These are phyloP conservation scores for Chaetomiaceae sp. DNA, from an alignment of 2,329 filamentous ascomycete genomes.

Conservation along the genomic window DNA sequence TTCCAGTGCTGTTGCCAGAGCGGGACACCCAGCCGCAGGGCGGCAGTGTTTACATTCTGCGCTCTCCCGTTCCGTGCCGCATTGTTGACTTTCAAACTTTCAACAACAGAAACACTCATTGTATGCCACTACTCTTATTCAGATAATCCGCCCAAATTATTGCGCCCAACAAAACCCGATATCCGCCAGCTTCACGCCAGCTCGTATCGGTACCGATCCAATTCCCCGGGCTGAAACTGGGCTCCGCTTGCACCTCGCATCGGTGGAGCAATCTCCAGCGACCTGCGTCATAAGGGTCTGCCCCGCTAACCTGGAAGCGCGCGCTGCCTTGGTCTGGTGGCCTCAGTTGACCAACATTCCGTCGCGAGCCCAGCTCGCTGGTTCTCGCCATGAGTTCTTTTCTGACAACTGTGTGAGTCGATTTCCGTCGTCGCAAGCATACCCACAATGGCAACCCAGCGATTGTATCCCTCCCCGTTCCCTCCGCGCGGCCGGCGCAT, in stretches of 20 bases:
- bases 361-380: conserved; percentile 4
- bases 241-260: conserved; percentile 6
- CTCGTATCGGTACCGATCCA: conserved; percentile 16
- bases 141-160: background rate
- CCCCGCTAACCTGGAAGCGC: conserved; percentile 24
- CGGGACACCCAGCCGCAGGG: background rate
- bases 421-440: conserved; percentile 1
- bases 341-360: conserved; percentile 22
- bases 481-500: conserved; percentile 31
- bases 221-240: background rate
- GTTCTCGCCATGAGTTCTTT: conserved; percentile 62
- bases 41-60: conserved; percentile 14
- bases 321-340: background rate
- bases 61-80: background rate
- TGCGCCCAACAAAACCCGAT: background rate
- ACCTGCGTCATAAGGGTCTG: conserved; percentile 21
- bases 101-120: no score
- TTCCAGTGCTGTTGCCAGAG: conserved; percentile 9
- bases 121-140: no score
- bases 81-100: conserved; percentile 9
- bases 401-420: conserved; percentile 75
- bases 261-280: conserved; percentile 13
- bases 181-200: conserved; percentile 3
- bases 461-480: conserved; percentile 12
- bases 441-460: conserved; percentile 10